phyloP scores from a whole-genome alignment of 495 filamentous ascomycete species.

The Penicillium cosmopolitanum region DNA sequence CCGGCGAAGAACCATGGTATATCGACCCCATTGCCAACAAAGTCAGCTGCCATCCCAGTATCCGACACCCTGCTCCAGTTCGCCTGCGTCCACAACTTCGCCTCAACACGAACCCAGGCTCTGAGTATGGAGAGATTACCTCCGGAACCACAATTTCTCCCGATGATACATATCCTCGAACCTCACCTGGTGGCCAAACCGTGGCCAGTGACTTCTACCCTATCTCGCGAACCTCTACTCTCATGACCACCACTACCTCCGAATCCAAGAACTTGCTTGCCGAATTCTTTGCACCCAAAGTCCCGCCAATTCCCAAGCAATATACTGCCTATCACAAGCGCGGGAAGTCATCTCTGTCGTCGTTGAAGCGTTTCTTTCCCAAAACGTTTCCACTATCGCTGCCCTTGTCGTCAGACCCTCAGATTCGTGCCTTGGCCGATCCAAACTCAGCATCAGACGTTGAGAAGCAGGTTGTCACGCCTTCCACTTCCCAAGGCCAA shows the following conservation, averaged over 20 bases:
- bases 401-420: slow-evolving; percentile 45
- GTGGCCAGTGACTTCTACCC: slow-evolving; percentile 29
- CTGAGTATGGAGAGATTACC: slow-evolving; percentile 33
- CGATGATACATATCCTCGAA: slow-evolving; percentile 27
- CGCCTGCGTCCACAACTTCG: slow-evolving; percentile 38
- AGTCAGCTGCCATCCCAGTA: slow-evolving; percentile 35
- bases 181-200: slow-evolving; percentile 32
- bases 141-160: slow-evolving; percentile 37
- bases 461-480: slow-evolving; percentile 36
- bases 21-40: slow-evolving; percentile 35
- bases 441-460: slow-evolving; percentile 33
- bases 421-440: slow-evolving; percentile 46
- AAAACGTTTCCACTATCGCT: slow-evolving; percentile 37
- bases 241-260: slow-evolving; percentile 25
- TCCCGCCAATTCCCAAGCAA: slow-evolving; percentile 27
- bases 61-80: slow-evolving; percentile 40
- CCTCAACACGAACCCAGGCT: slow-evolving; percentile 35
- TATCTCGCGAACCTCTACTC: slow-evolving; percentile 41
- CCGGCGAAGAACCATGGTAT: slow-evolving; percentile 34
- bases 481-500: slow-evolving; percentile 8
- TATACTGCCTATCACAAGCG: slow-evolving; percentile 30
- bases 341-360: slow-evolving; percentile 45
- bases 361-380: slow-evolving; percentile 41
- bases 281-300: slow-evolving; percentile 27
- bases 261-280: slow-evolving; percentile 27